These are phyloP conservation scores for Scleromitrula shiraiana DNA, from an alignment of 2,329 filamentous ascomycete species.

Conservation along the genomic window DNA sequence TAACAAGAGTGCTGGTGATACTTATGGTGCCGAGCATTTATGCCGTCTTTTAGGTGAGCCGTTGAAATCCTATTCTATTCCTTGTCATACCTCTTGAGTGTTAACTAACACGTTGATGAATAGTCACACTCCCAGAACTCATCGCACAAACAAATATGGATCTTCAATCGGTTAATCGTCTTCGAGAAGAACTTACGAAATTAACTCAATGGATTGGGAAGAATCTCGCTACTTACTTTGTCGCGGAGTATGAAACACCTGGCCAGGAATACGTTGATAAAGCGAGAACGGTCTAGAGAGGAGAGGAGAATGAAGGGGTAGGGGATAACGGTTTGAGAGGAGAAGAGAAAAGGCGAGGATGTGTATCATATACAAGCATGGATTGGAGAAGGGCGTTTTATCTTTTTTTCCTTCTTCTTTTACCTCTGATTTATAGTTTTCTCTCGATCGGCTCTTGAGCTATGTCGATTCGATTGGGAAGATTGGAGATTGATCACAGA, in stretches of 20 bases:
- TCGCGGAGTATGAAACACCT: slow-evolving; percentile 65
- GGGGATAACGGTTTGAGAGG: not conserved
- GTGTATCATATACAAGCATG: slow-evolving; percentile 12
- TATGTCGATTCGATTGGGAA: too few species aligned
- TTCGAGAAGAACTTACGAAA: slow-evolving; percentile 82
- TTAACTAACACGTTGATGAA: slow-evolving; percentile 32
- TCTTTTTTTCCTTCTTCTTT: slow-evolving; percentile 6
- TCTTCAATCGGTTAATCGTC: slow-evolving; percentile 74
- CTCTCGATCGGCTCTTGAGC: too few species aligned
- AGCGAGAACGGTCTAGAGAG: slow-evolving; percentile 31
- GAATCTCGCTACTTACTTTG: slow-evolving; percentile 64
- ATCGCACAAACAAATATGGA: slow-evolving; percentile 99
- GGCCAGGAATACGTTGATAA: slow-evolving; percentile 65
- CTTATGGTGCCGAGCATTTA: slow-evolving; percentile 90
- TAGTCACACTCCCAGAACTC: slow-evolving; percentile 85
- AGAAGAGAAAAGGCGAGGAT: too few species aligned
- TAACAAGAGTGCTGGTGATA: slow-evolving; percentile 65
- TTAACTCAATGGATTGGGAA: slow-evolving; percentile 80
- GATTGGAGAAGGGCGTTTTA: slow-evolving; percentile 23
- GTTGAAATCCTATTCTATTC: not conserved
- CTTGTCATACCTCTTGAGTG: not conserved
- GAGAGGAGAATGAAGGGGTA: not conserved
- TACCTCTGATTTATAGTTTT: not conserved
- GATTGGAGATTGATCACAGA: too few species aligned
- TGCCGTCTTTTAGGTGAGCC: slow-evolving; percentile 75